phyloP scores from a whole-genome alignment of 176 grass and related monocot genomes.

The Coix lacrymajobi region DNA sequence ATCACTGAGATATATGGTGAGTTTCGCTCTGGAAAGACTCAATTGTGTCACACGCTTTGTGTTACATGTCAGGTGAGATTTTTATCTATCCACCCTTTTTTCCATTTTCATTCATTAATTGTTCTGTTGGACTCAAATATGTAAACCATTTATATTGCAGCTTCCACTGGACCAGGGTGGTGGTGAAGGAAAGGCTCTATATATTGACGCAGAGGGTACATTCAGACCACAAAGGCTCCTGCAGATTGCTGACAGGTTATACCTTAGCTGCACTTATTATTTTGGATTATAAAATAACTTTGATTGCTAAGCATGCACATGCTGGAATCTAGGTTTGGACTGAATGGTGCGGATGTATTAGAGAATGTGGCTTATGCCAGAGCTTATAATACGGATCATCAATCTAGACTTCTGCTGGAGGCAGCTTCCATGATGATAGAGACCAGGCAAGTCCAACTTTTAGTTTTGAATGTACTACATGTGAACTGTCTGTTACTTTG shows the following conservation, averaged over 20 bases:
- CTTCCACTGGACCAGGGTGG: conserved; percentile 96
- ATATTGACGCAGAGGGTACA: conserved; percentile 93
- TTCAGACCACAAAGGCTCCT: conserved; percentile 92
- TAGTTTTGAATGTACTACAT: not conserved
- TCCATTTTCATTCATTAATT: conserved; percentile 5
- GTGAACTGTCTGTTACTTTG: not conserved
- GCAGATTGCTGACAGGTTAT: conserved; percentile 91
- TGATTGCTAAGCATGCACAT: conserved; percentile 7
- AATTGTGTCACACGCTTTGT: conserved; percentile 91
- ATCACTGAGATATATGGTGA: conserved; percentile 99
- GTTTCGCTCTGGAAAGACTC: conserved; percentile 87
- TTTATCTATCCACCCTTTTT: not conserved
- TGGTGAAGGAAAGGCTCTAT: conserved; percentile 94
- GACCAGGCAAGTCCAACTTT: conserved; percentile 63
- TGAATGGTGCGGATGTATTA: conserved; percentile 91
- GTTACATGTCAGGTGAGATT: conserved; percentile 87
- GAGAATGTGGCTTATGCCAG: conserved; percentile 98
- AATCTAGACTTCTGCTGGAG: conserved; percentile 85
- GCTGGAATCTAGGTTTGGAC: conserved; percentile 64
- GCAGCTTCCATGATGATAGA: conserved; percentile 99
- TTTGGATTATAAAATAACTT: conserved; percentile 7
- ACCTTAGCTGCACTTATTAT: not conserved
- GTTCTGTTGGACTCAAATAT: not conserved
- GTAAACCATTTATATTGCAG: conserved; percentile 45
- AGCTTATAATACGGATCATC: conserved; percentile 95